A percentile compares a stretch with the other conserved stretches of the same genome.
Evolutionary conservation across 805 yeast species (phyloP).

Genomic region (Barnettozyma pratensis): DNA sequence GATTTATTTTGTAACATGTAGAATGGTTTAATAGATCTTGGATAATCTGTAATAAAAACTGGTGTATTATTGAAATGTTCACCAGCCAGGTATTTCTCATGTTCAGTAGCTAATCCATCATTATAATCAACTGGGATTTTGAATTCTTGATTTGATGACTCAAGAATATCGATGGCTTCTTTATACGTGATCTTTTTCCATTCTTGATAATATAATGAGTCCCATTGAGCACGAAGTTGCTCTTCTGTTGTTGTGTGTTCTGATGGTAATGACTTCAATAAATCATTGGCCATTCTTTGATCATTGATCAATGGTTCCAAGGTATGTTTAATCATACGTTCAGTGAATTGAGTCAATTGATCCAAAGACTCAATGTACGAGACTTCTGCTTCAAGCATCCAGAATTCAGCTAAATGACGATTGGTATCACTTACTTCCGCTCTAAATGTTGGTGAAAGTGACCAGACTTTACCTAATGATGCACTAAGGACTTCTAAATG

Average conservation of each 20-base stretch:
- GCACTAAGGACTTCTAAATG: constrained; percentile 80
- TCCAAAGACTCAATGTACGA: constrained; percentile 55
- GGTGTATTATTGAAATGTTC: constrained; percentile 55
- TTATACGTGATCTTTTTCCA: constrained; percentile 77
- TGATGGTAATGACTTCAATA: constrained; percentile 19
- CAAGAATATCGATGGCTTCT: constrained; percentile 61
- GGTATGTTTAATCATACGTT: constrained; percentile 59
- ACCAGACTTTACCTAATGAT: constrained; percentile 79
- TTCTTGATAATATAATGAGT: constrained; percentile 34
- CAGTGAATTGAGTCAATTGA: constrained; percentile 63
- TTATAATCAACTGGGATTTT: constrained; percentile 59
- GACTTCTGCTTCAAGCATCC: constrained; percentile 96
- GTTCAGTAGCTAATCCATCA: constrained; percentile 70
- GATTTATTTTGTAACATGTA: constrained; percentile 65
- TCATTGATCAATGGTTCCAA: constrained; percentile 28
- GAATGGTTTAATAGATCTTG: constrained; percentile 74
- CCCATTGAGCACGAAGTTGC: constrained; percentile 51
- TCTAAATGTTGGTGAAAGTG: constrained; percentile 85
- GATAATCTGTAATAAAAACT: constrained; percentile 88
- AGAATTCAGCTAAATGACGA: constrained; percentile 89
- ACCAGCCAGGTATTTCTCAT: constrained; percentile 88
- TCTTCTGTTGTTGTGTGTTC: constrained; percentile 29
- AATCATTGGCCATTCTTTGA: constrained; percentile 21
- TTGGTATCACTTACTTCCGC: constrained; percentile 91
- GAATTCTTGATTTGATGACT: constrained; percentile 28